Conservation (phyloP, 257 asterid species). For the Penstemon eatonii region DNA sequence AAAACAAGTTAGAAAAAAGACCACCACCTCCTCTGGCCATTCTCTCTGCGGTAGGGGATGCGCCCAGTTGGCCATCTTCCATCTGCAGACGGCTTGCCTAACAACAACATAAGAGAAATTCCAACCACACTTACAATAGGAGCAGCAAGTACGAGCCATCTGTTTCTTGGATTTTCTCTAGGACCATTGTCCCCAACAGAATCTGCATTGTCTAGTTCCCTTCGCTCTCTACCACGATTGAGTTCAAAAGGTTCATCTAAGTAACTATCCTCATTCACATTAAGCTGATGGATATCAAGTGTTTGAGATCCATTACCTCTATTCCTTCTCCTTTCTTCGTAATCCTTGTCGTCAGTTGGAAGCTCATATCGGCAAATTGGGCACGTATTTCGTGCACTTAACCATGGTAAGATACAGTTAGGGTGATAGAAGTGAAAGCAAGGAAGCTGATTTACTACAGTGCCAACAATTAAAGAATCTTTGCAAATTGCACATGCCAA, state of each 20-base stretch:
- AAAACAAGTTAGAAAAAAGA: conserved; percentile 45
- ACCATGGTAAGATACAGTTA: conserved; percentile 83
- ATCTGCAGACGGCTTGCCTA: conserved; percentile 48
- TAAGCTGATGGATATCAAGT: conserved; percentile 34
- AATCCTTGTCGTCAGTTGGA: conserved; percentile 83
- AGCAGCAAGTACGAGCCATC: conserved; percentile 69
- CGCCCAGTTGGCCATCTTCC: conserved; percentile 41
- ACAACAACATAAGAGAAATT: conserved; percentile 59
- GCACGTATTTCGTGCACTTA: conserved; percentile 77
- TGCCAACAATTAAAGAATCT: conserved; percentile 61
- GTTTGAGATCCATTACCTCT: conserved; percentile 25
- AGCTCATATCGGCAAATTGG: conserved; percentile 94
- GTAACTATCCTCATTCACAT: conserved; percentile 36
- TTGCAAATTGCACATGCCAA: conserved; percentile 87
- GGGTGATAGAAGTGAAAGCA: conserved; percentile 84
- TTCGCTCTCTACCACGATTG: conserved; percentile 20
- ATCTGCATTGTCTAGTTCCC: conserved; percentile 32
- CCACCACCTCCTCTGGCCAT: conserved; percentile 67
- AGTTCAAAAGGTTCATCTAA: conserved; percentile 34
- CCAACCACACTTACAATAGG: conserved; percentile 71
- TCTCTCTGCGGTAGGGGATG: conserved; percentile 37
- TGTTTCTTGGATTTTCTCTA: conserved; percentile 35
- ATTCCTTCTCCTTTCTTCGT: conserved; percentile 55
- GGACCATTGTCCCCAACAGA: conserved; percentile 24
- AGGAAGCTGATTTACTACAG: conserved; percentile 73